Evolutionary conservation across 2,329 filamentous ascomycete species (phyloP).

Genomic region (Aspergillus versicolor): DNA sequence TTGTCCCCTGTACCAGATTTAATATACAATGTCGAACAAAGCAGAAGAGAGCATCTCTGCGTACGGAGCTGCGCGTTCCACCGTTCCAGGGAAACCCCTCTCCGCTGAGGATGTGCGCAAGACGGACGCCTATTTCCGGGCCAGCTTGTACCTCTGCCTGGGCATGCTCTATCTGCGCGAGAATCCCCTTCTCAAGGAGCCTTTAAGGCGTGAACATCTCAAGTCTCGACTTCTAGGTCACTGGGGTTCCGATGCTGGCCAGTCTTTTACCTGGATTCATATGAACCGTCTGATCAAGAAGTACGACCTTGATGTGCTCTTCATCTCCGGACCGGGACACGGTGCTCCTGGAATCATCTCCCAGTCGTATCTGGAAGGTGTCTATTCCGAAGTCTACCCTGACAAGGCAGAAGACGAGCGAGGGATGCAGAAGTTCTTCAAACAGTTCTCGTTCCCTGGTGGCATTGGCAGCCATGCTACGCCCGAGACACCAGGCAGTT

Average conservation of each 20-base stretch:
- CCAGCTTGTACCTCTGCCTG: conserved; percentile 71
- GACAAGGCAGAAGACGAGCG: conserved; percentile 67
- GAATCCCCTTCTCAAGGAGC: conserved; percentile 70
- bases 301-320: conserved; percentile 70
- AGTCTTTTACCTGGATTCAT: conserved; percentile 79
- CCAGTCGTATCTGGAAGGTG: conserved; percentile 74
- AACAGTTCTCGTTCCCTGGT: conserved; percentile 78
- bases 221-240: conserved; percentile 74
- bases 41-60: conserved; percentile 56
- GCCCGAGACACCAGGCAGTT: conserved; percentile 72
- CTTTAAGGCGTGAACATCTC: conserved; percentile 67
- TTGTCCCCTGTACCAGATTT: neutral
- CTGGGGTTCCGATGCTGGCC: conserved; percentile 77
- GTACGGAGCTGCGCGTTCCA: conserved; percentile 66
- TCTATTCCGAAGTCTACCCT: conserved; percentile 75
- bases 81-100: conserved; percentile 61
- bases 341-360: conserved; percentile 74
- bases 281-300: conserved; percentile 82
- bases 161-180: conserved; percentile 78
- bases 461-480: conserved; percentile 77
- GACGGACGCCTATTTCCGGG: conserved; percentile 71
- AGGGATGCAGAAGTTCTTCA: conserved; percentile 75
- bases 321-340: conserved; percentile 74
- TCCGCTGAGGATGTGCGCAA: conserved; percentile 65
- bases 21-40: neutral